These are phyloP conservation scores for Solanum chacoense DNA, from an alignment of 305 asterid genomes.

Conservation along the genomic window DNA sequence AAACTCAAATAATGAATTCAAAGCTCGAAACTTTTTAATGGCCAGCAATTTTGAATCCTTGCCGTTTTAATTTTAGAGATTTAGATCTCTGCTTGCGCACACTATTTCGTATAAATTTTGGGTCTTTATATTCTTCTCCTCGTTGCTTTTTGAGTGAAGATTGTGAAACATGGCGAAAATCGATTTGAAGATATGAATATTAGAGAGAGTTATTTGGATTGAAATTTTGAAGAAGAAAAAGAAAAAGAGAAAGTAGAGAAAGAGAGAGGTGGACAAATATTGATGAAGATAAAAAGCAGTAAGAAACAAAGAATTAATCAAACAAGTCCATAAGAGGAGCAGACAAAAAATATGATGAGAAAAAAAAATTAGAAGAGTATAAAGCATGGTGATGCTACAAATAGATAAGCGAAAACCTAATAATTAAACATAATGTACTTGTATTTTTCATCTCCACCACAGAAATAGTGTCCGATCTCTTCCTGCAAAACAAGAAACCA, in stretches of 20 bases:
- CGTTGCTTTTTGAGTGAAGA: fast-evolving
- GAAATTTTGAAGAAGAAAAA: not conserved
- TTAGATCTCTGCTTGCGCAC: not conserved
- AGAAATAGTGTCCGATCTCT: not conserved
- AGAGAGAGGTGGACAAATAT: not conserved
- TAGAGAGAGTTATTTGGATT: not conserved
- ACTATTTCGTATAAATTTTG: not conserved
- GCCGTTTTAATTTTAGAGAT: not conserved
- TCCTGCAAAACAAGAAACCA: not conserved
- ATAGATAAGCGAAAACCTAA: not conserved
- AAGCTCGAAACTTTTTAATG: not conserved
- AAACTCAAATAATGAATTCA: not conserved
- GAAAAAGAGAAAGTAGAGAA: not conserved
- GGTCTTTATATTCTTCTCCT: not conserved
- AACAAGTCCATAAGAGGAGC: not conserved
- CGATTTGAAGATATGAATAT: not conserved
- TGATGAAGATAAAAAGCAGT: not conserved
- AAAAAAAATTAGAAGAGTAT: not conserved
- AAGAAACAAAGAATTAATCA: not conserved
- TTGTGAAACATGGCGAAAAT: not conserved
- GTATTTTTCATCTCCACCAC: not conserved
- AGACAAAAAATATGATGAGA: not conserved
- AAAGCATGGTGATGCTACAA: not conserved
- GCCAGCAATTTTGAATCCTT: fast-evolving
- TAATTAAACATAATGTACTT: not conserved